Percentiles rank a stretch among this genome's conserved stretches.
Conservation (phyloP, 2,329 filamentous ascomycete species). For the Botrytis fragariae region DNA sequence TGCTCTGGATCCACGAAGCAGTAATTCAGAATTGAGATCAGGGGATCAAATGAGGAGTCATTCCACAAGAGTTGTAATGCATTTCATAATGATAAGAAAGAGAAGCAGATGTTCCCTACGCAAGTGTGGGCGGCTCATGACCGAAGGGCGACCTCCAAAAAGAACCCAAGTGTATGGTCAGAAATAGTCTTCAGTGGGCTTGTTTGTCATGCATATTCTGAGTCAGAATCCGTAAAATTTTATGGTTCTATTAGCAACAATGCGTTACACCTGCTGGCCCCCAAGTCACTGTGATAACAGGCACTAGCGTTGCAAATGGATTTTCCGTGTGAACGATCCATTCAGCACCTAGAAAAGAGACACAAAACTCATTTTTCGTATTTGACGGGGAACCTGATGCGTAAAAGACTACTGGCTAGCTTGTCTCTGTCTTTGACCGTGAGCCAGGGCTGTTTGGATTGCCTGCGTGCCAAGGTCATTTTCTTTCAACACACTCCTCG, state of each 20-base stretch:
- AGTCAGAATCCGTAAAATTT: background rate
- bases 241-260: background rate
- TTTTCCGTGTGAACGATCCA: background rate
- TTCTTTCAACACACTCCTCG: background rate
- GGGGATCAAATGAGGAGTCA: background rate
- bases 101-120: background rate
- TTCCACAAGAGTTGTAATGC: fast-evolving
- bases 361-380: too few species aligned
- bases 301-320: background rate
- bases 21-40: background rate
- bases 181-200: background rate
- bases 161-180: background rate
- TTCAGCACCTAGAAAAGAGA: background rate
- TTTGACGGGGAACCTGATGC: too few species aligned
- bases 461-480: background rate
- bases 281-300: background rate
- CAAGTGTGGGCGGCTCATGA: constrained; percentile 6
- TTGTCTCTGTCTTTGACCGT: too few species aligned
- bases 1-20: background rate
- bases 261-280: background rate
- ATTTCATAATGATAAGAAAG: background rate
- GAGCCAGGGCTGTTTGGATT: background rate
- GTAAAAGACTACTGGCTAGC: too few species aligned
- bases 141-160: background rate
- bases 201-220: background rate